phyloP scores from a whole-genome alignment of 805 yeast species.

The Lipomyces yamadae region DNA sequence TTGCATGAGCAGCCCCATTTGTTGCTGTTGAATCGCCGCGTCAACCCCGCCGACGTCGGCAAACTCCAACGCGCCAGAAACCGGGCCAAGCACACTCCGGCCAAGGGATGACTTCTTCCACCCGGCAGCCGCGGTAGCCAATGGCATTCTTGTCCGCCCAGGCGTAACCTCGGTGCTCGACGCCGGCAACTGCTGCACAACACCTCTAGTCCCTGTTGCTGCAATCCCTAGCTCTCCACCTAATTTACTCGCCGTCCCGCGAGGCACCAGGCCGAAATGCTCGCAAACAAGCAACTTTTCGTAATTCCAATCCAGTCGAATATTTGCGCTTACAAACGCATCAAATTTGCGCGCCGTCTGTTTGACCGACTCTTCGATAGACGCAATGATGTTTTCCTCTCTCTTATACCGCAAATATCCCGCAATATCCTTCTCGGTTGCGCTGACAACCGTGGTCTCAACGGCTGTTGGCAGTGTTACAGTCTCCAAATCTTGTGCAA shows the following conservation, averaged over 20 bases:
- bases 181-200: conserved; percentile 40
- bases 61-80: conserved; percentile 40
- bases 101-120: conserved; percentile 48
- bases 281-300: conserved; percentile 75
- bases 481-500: conserved; percentile 59
- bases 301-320: conserved; percentile 82
- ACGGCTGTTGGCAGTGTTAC: conserved; percentile 45
- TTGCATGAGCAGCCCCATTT: conserved; percentile 25
- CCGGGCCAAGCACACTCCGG: conserved; percentile 46
- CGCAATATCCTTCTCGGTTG: conserved; percentile 56
- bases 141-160: neutral
- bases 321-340: conserved; percentile 67
- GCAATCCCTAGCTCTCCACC: conserved; percentile 36
- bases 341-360: conserved; percentile 85
- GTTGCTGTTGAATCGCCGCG: conserved; percentile 21
- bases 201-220: conserved; percentile 33
- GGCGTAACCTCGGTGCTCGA: neutral
- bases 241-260: conserved; percentile 31
- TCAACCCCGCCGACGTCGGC: conserved; percentile 41
- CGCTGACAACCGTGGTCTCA: conserved; percentile 39
- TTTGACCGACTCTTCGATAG: conserved; percentile 78
- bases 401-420: conserved; percentile 68
- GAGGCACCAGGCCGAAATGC: conserved; percentile 62
- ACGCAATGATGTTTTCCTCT: conserved; percentile 78
- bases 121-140: conserved; percentile 18